phyloP scores from a whole-genome alignment of 768 basidiomycete species.

The Russula earlei region DNA sequence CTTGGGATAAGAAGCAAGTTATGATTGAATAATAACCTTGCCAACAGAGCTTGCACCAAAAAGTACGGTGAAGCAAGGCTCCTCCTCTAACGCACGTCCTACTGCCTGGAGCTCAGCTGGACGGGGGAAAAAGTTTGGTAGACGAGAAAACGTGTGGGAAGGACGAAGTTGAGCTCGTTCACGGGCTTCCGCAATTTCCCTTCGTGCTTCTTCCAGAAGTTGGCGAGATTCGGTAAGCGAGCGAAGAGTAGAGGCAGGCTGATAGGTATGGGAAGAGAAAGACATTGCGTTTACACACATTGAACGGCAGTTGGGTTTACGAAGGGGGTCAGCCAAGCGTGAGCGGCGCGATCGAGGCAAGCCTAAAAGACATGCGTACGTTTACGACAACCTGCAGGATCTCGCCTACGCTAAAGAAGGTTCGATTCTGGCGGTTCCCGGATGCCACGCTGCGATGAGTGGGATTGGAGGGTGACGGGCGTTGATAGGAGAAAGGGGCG shows the following conservation, averaged over 20 bases:
- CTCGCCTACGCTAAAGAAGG: conserved; percentile 74
- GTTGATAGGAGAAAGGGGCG: conserved; percentile 12
- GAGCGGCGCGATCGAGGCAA: conserved; percentile 6
- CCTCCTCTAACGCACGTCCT: conserved; percentile 53
- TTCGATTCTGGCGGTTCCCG: conserved; percentile 52
- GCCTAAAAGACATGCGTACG: conserved; percentile 33
- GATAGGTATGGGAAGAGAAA: conserved; percentile 16
- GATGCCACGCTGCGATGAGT: conserved; percentile 22
- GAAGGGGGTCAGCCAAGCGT: conserved; percentile 16
- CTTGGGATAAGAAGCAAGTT: not conserved
- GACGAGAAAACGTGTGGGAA: conserved; percentile 68
- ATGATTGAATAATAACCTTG: conserved; percentile 38
- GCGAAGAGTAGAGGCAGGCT: conserved; percentile 74
- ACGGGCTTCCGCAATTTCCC: conserved; percentile 59
- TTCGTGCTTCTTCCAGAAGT: conserved; percentile 67
- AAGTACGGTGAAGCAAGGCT: conserved; percentile 71
- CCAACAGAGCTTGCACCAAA: conserved; percentile 78
- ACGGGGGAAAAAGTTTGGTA: conserved; percentile 67
- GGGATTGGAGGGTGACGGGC: not conserved
- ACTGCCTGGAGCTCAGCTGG: conserved; percentile 57
- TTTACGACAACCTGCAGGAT: conserved; percentile 67
- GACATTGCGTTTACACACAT: conserved; percentile 12
- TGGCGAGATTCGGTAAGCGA: conserved; percentile 71
- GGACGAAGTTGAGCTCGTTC: conserved; percentile 58
- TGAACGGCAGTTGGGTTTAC: conserved; percentile 6